Evolutionary conservation across 2,329 filamentous ascomycete genomes (phyloP), one percentile per base, ranked within the genome.

Genomic region (Venturia effusa): DNA sequence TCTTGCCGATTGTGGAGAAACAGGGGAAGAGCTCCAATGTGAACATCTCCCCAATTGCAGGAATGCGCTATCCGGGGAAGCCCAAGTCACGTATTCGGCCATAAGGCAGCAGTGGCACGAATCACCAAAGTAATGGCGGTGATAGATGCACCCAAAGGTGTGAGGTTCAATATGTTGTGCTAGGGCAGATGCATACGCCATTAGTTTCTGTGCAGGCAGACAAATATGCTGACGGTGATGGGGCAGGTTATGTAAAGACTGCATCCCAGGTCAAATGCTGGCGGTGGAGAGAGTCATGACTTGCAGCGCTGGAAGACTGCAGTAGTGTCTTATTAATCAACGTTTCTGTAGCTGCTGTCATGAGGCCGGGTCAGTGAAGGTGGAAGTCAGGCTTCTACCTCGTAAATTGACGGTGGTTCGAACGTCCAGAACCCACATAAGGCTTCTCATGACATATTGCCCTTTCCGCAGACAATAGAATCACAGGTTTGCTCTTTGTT

Each of bases 61-160:
- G 81, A 0, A 65, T 85, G 48, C 71, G 82, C 0, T 83, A 84
- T 71, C 74, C 80, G 67, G 70, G 74, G 43, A 81, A 81, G 66
- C 76, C 78, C 82, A 85, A 68, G 75, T 85, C 0, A 82, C 78
- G 0, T 84, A 85, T 68, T 1, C 64, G 66, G 3, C 63, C 68
- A 3, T 69, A 4, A 63, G 70, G 8, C 70, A 68, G 10, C 69
- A 68, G 39, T 61, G 70, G 4, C 69, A 69, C 32, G 71, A 69
- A 69, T 72, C 66, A 64, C 69, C 65, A 63, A 68, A 68, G 19
- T 65, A 1, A 70, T 70, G 4, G 70, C 70, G 5, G 71, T 71
- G 59, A 68, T 71, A 27, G 83, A 83, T 67, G 70, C 68, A 1
- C 65, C 65, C 13, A 66, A 68, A 40, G 67, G 66, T 1, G 67